Evolutionary conservation across 129 eudicot genomes (phyloP).

Genomic region (Escallonia herrerae): DNA sequence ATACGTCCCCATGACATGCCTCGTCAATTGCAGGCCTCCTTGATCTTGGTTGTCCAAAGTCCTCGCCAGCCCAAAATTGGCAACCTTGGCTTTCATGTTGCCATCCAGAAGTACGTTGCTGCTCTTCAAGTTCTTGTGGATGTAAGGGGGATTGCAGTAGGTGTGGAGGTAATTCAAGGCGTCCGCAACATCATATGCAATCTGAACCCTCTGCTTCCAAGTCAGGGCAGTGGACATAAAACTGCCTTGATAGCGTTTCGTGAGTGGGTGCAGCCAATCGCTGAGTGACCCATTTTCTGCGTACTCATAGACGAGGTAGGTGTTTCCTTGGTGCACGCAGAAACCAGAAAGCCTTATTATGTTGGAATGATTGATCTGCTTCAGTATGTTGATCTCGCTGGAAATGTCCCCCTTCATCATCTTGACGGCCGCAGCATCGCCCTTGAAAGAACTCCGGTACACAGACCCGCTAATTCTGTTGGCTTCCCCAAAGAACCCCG

Average conservation of each 20-base stretch:
- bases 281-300: constrained; percentile 55
- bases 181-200: constrained; percentile 59
- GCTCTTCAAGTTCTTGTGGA: constrained; percentile 76
- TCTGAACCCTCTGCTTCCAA: constrained; percentile 78
- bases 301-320: constrained; percentile 73
- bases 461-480: constrained; percentile 56
- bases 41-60: constrained; percentile 25
- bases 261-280: constrained; percentile 35
- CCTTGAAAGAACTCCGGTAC: constrained; percentile 51
- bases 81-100: constrained; percentile 53
- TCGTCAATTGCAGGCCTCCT: constrained; percentile 46
- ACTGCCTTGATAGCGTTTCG: not conserved
- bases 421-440: constrained; percentile 68
- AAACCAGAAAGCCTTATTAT: constrained; percentile 72
- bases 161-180: constrained; percentile 80
- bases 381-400: constrained; percentile 51
- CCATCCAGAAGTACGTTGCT: constrained; percentile 69
- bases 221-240: constrained; percentile 14
- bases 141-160: constrained; percentile 66
- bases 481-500: constrained; percentile 47
- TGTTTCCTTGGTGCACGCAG: constrained; percentile 70
- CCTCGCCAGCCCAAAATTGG: constrained; percentile 69
- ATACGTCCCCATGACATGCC: constrained; percentile 74
- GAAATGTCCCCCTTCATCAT: constrained; percentile 64
- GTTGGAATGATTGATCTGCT: constrained; percentile 71